Evolutionary conservation across 2,329 filamentous ascomycete species (phyloP), one percentile per base, ranked within the genome.

Genomic region (Periconia digitata): DNA sequence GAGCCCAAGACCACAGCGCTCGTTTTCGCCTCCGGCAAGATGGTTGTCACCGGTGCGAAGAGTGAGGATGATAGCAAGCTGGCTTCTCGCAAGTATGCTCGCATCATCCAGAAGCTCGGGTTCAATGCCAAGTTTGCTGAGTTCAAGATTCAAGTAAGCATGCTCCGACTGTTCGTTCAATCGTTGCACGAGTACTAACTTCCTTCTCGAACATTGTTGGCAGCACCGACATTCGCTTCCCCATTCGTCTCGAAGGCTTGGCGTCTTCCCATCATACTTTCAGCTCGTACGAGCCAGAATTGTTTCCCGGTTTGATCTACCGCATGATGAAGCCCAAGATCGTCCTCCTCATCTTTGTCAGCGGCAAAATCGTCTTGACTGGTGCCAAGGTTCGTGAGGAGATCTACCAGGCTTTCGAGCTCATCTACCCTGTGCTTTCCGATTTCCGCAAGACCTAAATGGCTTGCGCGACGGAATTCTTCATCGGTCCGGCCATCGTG

Each of bases 241-340:
- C 94, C 45, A 96, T 99, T 63, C 90, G 94, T 60, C 82, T 16
- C 15, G 21, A 97, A 73, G 94, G 94, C 76, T 79, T 99, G 71
- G 94, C 94, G 15, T 94, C 88, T 61, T 90, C 92, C 76, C 94
- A 99, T 82, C 92, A 97, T 81, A 96, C 96, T 78, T 99, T 97
- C 67, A 67, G 63, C 35, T 96, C 92, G 49, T 99, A 99, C 75
- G 94, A 99, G 75, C 94, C 94, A 60, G 94, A 99, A 72, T 75
- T 99, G 72, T 99, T 97, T 83, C 94, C 94, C 67, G 94, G 94
- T 84, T 86, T 99, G 44, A 99, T 99, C 77, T 99, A 99, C 78
- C 91, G 94, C 73, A 99, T 99, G 94, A 96, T 97, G 81, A 97
- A 97, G 81, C 94, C 94, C 17, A 97, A 97, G 85, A 96, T 97